phyloP scores from a whole-genome alignment of 345 rosid genomes.

The Populus davidiana region DNA sequence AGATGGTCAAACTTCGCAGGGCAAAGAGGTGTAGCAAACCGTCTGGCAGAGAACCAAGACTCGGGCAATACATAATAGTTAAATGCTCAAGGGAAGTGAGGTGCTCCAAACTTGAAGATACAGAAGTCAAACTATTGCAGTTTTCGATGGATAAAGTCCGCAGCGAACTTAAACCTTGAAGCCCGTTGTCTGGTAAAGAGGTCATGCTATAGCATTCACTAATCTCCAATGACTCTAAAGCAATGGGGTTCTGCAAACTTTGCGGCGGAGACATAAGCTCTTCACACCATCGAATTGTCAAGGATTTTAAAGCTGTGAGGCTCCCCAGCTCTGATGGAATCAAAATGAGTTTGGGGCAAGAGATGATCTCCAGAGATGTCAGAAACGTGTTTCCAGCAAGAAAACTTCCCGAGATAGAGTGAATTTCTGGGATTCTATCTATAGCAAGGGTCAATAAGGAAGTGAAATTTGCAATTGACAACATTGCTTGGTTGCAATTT shows the following conservation, averaged over 20 bases:
- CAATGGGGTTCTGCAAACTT: conserved; percentile 10
- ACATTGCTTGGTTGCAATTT: background rate
- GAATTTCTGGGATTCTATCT: background rate
- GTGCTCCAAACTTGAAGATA: background rate
- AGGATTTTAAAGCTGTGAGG: background rate
- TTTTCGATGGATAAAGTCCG: conserved; percentile 12
- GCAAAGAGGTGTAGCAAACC: too few relatives aligned
- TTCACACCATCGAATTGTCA: conserved; percentile 12
- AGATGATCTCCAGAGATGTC: background rate
- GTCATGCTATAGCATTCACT: conserved; percentile 9
- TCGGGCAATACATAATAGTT: conserved; percentile 10
- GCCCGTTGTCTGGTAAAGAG: background rate
- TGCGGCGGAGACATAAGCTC: conserved; percentile 13
- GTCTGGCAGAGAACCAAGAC: conserved; percentile 12
- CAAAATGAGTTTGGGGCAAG: background rate
- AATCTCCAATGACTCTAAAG: conserved; percentile 17
- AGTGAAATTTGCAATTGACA: conserved; percentile 6
- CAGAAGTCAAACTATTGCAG: background rate
- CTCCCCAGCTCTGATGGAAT: background rate
- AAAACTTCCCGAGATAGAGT: background rate
- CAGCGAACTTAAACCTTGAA: conserved; percentile 14
- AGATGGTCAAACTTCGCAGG: too few relatives aligned
- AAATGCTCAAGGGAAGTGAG: conserved; percentile 15
- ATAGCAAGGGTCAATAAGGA: background rate
- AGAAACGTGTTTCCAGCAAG: conserved; percentile 7